These are phyloP conservation scores for Calocybe gambosa DNA, from an alignment of 1,284 basidiomycete genomes.

Conservation along the genomic window DNA sequence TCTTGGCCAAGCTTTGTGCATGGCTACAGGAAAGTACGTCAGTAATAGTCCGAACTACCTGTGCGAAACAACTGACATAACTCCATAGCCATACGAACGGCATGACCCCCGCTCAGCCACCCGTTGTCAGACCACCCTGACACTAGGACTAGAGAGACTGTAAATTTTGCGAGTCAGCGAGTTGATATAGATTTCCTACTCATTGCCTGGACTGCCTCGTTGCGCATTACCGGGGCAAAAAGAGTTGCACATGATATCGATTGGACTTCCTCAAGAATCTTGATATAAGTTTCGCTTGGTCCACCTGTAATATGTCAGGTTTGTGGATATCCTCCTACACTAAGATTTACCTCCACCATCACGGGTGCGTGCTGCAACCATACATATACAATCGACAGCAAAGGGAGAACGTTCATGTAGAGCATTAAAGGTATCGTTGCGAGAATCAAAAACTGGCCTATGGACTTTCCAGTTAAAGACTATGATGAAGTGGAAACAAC, in stretches of 20 bases:
- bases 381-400: conserved; percentile 81
- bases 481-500: conserved; percentile 12
- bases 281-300: conserved; percentile 59
- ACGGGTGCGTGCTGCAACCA: conserved; percentile 82
- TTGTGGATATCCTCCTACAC: background rate
- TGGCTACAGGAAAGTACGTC: conserved; percentile 39
- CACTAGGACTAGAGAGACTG: conserved; percentile 57
- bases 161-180: conserved; percentile 1
- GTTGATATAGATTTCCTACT: conserved; percentile 41
- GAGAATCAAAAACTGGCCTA: conserved; percentile 74
- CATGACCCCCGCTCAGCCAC: conserved; percentile 88
- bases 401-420: conserved; percentile 79
- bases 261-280: conserved; percentile 77
- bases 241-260: conserved; percentile 78
- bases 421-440: conserved; percentile 73
- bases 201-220: conserved; percentile 88
- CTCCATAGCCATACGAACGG: conserved; percentile 90
- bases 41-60: background rate
- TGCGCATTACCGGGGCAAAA: conserved; percentile 75
- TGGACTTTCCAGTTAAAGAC: background rate
- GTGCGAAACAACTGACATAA: conserved; percentile 48
- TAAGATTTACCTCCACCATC: conserved; percentile 73
- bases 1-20: conserved; percentile 86
- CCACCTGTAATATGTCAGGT: conserved; percentile 20
- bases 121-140: conserved; percentile 90